These are phyloP conservation scores for Lactarius trivialis DNA, from an alignment of 768 basidiomycete species.

Conservation along the genomic window DNA sequence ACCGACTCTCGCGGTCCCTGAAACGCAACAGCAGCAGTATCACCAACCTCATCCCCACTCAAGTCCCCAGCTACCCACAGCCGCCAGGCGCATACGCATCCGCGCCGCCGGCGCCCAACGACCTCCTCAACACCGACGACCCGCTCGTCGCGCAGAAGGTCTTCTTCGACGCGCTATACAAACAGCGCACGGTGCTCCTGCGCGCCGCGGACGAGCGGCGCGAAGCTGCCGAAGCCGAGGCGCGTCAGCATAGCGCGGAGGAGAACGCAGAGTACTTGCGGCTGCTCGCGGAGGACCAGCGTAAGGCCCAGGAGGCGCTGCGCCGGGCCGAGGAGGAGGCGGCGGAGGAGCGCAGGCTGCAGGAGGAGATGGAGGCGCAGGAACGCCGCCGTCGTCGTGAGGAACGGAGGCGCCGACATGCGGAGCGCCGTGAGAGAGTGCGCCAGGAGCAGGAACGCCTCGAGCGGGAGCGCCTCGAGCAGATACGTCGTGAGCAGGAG, in stretches of 20 bases:
- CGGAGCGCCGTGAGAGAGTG: background rate
- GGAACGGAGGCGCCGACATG: background rate
- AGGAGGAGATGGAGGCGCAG: background rate
- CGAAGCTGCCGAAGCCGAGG: background rate
- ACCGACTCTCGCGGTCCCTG: background rate
- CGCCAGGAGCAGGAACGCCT: background rate
- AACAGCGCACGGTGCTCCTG: background rate
- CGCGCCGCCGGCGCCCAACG: background rate
- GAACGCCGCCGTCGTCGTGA: background rate
- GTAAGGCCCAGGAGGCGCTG: constrained; percentile 3
- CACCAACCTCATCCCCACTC: background rate
- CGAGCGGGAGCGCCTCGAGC: background rate
- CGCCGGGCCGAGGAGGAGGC: constrained; percentile 1
- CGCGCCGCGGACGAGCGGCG: background rate
- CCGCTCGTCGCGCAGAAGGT: background rate
- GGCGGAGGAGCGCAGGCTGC: background rate
- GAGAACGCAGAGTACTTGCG: constrained; percentile 1
- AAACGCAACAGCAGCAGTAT: background rate
- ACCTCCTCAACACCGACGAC: too few relatives aligned
- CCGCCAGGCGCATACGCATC: background rate
- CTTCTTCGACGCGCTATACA: constrained; percentile 11
- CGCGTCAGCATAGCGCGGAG: background rate
- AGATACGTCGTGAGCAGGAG: background rate
- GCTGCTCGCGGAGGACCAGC: background rate
- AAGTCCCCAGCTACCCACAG: background rate